Conservation (phyloP, 2,329 filamentous ascomycete species). For the Neonectria faginata region DNA sequence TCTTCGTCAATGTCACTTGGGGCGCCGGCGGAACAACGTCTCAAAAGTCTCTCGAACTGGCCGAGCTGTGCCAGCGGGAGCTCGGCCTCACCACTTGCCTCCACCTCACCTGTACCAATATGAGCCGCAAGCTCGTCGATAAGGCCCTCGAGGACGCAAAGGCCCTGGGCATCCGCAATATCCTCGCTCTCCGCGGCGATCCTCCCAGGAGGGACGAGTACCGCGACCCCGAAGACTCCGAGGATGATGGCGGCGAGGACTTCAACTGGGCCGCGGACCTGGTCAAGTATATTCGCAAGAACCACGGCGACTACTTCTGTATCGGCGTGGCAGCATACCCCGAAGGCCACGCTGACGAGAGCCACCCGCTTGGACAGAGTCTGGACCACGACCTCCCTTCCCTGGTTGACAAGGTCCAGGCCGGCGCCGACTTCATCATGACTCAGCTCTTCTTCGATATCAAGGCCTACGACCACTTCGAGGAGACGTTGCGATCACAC, state of each 20-base stretch:
- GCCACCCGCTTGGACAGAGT: slow-evolving; percentile 77
- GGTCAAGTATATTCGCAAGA: slow-evolving; percentile 86
- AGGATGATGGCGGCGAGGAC: slow-evolving; percentile 75
- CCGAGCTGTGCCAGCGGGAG: slow-evolving; percentile 94
- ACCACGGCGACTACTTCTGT: slow-evolving; percentile 95
- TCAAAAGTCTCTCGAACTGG: slow-evolving; percentile 90
- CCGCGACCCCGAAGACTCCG: slow-evolving; percentile 67
- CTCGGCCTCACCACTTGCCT: slow-evolving; percentile 93
- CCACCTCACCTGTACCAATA: slow-evolving; percentile 97
- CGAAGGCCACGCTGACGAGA: slow-evolving; percentile 93
- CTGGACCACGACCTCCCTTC: slow-evolving; percentile 87
- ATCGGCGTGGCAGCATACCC: slow-evolving; percentile 95
- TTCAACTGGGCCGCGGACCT: slow-evolving; percentile 92
- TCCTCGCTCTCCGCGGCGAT: slow-evolving; percentile 90
- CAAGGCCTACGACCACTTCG: slow-evolving; percentile 83
- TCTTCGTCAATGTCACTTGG: slow-evolving; percentile 99
- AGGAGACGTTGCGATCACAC: slow-evolving; percentile 80
- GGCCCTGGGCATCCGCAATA: slow-evolving; percentile 90
- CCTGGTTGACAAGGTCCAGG: slow-evolving; percentile 88
- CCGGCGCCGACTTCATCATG: slow-evolving; percentile 98
- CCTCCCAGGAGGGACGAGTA: slow-evolving; percentile 93
- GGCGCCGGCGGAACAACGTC: slow-evolving; percentile 94
- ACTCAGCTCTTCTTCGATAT: slow-evolving; percentile 97
- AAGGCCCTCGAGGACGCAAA: slow-evolving; percentile 92
- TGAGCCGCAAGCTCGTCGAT: slow-evolving; percentile 88